These are phyloP conservation scores for Mycocentrospora acerina DNA, from an alignment of 2,329 filamentous ascomycete species.

Conservation along the genomic window DNA sequence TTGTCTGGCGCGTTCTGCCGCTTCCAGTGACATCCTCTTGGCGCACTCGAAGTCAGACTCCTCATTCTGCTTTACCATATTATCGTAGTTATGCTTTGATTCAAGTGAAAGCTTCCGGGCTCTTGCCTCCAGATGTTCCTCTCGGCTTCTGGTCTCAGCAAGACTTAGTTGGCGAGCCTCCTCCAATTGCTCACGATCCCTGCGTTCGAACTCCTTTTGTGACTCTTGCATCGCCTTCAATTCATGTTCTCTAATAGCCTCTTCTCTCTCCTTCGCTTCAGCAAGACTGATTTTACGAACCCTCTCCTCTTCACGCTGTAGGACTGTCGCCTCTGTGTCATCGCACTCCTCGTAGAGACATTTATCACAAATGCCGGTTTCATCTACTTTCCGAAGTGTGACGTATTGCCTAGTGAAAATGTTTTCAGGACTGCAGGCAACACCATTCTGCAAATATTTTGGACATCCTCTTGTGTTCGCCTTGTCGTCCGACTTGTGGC, in stretches of 20 bases:
- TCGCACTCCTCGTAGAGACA: constrained; percentile 7
- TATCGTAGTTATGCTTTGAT: constrained; percentile 8
- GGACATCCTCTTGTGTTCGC: constrained; percentile 17
- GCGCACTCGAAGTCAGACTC: too few species aligned
- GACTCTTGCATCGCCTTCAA: neutral
- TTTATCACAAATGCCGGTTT: constrained; percentile 17
- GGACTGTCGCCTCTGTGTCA: neutral
- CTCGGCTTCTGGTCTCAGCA: constrained; percentile 7
- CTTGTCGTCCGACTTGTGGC: constrained; percentile 20
- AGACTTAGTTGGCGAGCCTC: constrained; percentile 8
- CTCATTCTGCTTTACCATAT: constrained; percentile 1
- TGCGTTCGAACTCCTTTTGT: neutral
- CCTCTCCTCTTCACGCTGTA: neutral
- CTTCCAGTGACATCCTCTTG: too few species aligned
- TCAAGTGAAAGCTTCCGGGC: neutral
- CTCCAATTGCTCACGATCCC: neutral
- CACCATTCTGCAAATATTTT: constrained; percentile 11
- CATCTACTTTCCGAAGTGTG: constrained; percentile 10
- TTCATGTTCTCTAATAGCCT: neutral
- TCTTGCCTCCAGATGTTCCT: constrained; percentile 2
- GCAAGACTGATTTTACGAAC: too few species aligned
- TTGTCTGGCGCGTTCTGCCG: neutral
- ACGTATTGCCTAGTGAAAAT: constrained; percentile 13
- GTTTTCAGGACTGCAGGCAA: constrained; percentile 21
- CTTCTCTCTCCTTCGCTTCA: neutral